A percentile compares a stretch with the other conserved stretches of the same genome.
Conservation (phyloP, 257 asterid genomes). For the Solanum paucissectum region DNA sequence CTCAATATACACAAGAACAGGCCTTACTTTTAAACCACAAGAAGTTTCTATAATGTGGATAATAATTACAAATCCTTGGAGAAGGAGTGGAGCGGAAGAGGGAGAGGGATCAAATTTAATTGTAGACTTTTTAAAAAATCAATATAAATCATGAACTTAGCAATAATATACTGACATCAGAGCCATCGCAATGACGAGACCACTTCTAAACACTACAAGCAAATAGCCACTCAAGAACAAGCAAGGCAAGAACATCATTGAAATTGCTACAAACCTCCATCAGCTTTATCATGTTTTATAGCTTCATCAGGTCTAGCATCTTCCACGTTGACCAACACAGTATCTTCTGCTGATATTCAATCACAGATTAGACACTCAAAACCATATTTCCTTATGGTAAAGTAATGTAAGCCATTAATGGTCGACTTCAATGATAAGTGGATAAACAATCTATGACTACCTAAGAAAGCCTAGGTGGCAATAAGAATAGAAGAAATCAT, state of each 20-base stretch:
- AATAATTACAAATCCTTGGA: not conserved
- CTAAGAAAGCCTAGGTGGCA: not conserved
- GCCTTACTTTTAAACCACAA: not conserved
- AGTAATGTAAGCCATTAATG: not conserved
- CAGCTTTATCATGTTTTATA: conserved; percentile 1
- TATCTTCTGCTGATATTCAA: conserved; percentile 15
- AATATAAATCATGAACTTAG: not conserved
- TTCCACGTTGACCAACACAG: not conserved
- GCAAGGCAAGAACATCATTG: not conserved
- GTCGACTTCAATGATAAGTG: not conserved
- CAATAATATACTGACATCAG: not conserved
- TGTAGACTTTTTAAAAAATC: not conserved
- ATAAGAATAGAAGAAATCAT: not conserved
- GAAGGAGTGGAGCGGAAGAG: not conserved
- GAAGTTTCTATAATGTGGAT: not conserved
- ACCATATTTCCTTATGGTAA: not conserved
- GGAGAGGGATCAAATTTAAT: not conserved
- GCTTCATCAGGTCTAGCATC: conserved; percentile 3
- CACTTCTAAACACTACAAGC: not conserved
- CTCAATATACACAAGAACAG: not conserved
- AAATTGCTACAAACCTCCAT: conserved; percentile 6
- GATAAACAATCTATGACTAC: not conserved
- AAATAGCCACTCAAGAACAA: not conserved
- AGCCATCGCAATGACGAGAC: not conserved
- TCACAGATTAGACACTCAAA: not conserved